Conservation (phyloP, 345 rosid species). For the Angophora floribunda region DNA sequence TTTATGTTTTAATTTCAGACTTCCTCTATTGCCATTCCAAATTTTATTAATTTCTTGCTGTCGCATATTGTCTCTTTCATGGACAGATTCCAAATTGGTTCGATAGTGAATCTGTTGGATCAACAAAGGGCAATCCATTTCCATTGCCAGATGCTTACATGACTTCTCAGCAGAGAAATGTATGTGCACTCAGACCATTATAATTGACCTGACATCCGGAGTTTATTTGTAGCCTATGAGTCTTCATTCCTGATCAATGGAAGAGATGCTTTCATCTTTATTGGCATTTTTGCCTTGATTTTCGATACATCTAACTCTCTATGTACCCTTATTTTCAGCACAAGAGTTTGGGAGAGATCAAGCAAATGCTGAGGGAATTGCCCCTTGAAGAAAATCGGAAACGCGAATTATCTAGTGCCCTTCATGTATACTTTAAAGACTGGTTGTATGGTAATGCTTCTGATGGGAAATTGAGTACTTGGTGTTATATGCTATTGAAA, state of each 20-base stretch:
- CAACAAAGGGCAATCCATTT: constrained; percentile 84
- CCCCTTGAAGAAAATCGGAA: constrained; percentile 85
- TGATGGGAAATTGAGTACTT: neutral
- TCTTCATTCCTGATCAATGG: neutral
- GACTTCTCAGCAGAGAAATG: constrained; percentile 79
- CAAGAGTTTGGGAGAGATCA: constrained; percentile 70
- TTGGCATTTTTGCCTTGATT: neutral
- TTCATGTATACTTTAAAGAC: constrained; percentile 90
- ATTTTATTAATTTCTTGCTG: neutral
- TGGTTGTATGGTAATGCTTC: constrained; percentile 80
- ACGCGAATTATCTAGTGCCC: constrained; percentile 77
- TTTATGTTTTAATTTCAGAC: neutral
- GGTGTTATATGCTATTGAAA: neutral
- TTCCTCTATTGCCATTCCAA: neutral
- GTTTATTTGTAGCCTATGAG: neutral
- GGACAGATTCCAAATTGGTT: constrained; percentile 92
- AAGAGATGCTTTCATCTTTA: neutral
- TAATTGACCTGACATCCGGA: neutral
- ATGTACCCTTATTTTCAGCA: constrained; percentile 24
- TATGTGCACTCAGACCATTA: constrained; percentile 16
- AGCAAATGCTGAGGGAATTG: constrained; percentile 59
- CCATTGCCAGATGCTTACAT: constrained; percentile 64
- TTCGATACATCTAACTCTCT: neutral
- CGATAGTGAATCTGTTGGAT: constrained; percentile 54
- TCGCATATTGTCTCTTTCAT: constrained; percentile 1